phyloP scores from a whole-genome alignment of 2,329 filamentous ascomycete species.

The Verticillium albo-atrum region DNA sequence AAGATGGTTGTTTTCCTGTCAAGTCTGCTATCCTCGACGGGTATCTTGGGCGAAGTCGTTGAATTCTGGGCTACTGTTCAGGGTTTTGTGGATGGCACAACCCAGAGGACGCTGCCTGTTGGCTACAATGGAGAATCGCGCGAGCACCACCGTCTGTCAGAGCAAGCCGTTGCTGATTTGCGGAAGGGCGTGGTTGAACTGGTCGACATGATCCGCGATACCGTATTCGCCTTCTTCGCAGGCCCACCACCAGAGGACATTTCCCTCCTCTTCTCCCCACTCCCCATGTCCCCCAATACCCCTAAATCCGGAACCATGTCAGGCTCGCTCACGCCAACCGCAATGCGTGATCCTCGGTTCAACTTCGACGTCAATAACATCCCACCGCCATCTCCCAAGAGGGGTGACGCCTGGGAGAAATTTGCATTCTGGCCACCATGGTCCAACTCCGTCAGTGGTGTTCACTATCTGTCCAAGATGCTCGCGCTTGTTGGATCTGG shows the following conservation, averaged over 20 bases:
- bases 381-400: conserved; percentile 70
- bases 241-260: conserved; percentile 89
- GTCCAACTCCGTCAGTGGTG: conserved; percentile 88
- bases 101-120: conserved; percentile 72
- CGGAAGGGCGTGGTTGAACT: conserved; percentile 77
- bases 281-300: conserved; percentile 64
- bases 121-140: conserved; percentile 80
- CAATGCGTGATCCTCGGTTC: conserved; percentile 67
- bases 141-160: conserved; percentile 74
- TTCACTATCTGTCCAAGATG: conserved; percentile 81
- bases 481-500: conserved; percentile 80
- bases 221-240: conserved; percentile 75
- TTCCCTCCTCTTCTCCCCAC: conserved; percentile 77
- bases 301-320: conserved; percentile 49
- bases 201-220: conserved; percentile 77
- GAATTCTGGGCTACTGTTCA: conserved; percentile 94
- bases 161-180: conserved; percentile 65
- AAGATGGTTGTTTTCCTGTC: conserved; percentile 72
- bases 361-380: conserved; percentile 74
- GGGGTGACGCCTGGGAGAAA: conserved; percentile 86
- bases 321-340: conserved; percentile 45
- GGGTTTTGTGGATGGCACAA: conserved; percentile 82
- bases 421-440: conserved; percentile 95
- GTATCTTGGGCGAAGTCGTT: conserved; percentile 81
- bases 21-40: conserved; percentile 70